Evolutionary conservation across 352 stramenopile genomes (phyloP), one percentile per base, ranked within the genome.

Genomic region (Phytophthora palmivora): DNA sequence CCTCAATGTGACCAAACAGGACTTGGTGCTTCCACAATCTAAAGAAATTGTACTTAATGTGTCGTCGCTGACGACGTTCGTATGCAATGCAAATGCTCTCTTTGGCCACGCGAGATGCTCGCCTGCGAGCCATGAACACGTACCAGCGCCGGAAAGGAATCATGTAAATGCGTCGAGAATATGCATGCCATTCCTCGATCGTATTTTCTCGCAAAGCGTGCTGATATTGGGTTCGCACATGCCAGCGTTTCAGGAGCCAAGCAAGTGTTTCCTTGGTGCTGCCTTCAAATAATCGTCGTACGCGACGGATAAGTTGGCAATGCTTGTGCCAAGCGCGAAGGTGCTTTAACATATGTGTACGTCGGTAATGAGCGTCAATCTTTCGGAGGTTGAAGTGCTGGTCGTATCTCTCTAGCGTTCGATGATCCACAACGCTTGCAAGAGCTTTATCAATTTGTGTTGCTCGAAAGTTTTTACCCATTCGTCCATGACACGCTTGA

Each of bases 11-110:
- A 0, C 85, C 85, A 56, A 92, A 94, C 11, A 91, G 58, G 15
- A 84, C 63, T 24, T 91, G 83, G 57, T 92, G 85, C 49, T 92
- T 90, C 85, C 85, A 94, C 10, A 94, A 53, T 1, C 83, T 79
- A 19, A 94, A 94, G 68, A 94, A 91, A 44, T 71, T 76, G 65
- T 92, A 94, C 74, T 89, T 89, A 28, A 56, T 81, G 22, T 92
- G 80, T 2, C 82, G 79, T 2, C 76, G 63, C 30, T 85, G 72
- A 6, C 85, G 71, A 0, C 83, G 79, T 45, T 87, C 70, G 62
- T 90, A 94, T 14, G 85, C 85, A 0, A 83, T 58, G 26, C 84
- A 92, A 42, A 94, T 85, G 33, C 63, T 81, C 41, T 88, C 76
- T 46, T 89, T 86, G 1, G 85, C 74, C 1, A 50, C 45, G n/a